Conservation (phyloP, 2,329 filamentous ascomycete genomes). For the Colletotrichum sp. region DNA sequence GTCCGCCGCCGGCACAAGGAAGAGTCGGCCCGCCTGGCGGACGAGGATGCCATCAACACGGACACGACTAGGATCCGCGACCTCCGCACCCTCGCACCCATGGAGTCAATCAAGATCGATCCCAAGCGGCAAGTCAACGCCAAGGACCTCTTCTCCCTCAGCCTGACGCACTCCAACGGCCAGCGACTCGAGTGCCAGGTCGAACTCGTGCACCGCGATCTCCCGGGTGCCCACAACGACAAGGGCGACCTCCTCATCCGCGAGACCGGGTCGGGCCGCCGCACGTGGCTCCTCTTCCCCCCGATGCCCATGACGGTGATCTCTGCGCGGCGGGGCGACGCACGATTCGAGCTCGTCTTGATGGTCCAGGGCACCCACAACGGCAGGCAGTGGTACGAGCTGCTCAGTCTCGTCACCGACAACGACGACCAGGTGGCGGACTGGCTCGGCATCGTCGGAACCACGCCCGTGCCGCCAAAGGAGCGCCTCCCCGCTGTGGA, state of each 20-base stretch:
- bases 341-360: constrained; percentile 74
- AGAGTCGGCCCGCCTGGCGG: constrained; percentile 74
- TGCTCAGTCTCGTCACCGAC: constrained; percentile 78
- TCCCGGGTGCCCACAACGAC: constrained; percentile 68
- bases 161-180: constrained; percentile 85
- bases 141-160: constrained; percentile 87
- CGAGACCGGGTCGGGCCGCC: constrained; percentile 78
- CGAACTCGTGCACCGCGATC: constrained; percentile 86
- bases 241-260: constrained; percentile 90
- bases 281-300: constrained; percentile 87
- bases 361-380: constrained; percentile 81
- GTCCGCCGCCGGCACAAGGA: constrained; percentile 71
- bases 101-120: constrained; percentile 75
- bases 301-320: constrained; percentile 76
- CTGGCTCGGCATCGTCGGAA: constrained; percentile 82
- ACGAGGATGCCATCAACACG: constrained; percentile 85
- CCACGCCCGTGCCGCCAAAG: constrained; percentile 52
- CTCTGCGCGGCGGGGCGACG: constrained; percentile 80
- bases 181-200: constrained; percentile 89
- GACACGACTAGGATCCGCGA: constrained; percentile 84
- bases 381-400: constrained; percentile 79
- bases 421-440: constrained; percentile 80
- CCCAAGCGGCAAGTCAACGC: constrained; percentile 83
- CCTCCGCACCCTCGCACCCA: constrained; percentile 74
- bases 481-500: constrained; percentile 38